These are phyloP conservation scores for Rhizomucor miehei DNA, from an alignment of 371 early-diverging fungal genomes.

Conservation along the genomic window DNA sequence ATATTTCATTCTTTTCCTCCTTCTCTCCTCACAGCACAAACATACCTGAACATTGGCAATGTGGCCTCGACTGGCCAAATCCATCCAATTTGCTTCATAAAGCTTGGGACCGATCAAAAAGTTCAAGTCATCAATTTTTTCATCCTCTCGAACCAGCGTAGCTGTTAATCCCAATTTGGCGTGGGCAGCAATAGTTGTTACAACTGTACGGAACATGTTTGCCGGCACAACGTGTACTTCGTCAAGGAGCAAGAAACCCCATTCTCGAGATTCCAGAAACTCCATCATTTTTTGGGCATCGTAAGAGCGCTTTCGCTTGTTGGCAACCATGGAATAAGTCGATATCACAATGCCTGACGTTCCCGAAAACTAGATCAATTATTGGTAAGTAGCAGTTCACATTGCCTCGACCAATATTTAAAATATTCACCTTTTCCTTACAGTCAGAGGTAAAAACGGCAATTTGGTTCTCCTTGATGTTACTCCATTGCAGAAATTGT, in stretches of 20 bases:
- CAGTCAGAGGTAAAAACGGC: conserved; percentile 96
- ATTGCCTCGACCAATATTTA: too few species aligned
- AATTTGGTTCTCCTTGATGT: conserved; percentile 88
- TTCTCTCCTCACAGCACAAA: not conserved
- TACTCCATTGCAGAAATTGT: conserved; percentile 96
- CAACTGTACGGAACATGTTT: conserved; percentile 97
- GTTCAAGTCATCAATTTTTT: conserved; percentile 99
- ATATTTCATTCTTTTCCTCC: not conserved
- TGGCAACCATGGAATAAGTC: conserved; percentile 99
- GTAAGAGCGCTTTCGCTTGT: conserved; percentile 92
- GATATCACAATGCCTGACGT: conserved; percentile 94
- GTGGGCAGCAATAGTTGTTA: conserved; percentile 95
- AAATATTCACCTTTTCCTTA: conserved; percentile 79
- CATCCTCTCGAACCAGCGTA: conserved; percentile 99
- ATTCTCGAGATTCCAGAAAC: conserved; percentile 88
- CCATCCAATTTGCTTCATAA: conserved; percentile 99
- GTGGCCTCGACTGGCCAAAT: conserved; percentile 95
- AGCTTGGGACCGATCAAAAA: conserved; percentile 99
- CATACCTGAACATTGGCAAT: conserved; percentile 94
- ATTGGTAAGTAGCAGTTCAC: too few species aligned
- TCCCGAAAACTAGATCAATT: conserved; percentile 58
- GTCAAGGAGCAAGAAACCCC: conserved; percentile 98
- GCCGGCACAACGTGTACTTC: conserved; percentile 99
- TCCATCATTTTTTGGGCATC: conserved; percentile 98
- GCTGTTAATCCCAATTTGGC: conserved; percentile 98